Base-by-base conservation (phyloP, 1,284 basidiomycete genomes). In the Fistulinella cinereoalba region DNA sequence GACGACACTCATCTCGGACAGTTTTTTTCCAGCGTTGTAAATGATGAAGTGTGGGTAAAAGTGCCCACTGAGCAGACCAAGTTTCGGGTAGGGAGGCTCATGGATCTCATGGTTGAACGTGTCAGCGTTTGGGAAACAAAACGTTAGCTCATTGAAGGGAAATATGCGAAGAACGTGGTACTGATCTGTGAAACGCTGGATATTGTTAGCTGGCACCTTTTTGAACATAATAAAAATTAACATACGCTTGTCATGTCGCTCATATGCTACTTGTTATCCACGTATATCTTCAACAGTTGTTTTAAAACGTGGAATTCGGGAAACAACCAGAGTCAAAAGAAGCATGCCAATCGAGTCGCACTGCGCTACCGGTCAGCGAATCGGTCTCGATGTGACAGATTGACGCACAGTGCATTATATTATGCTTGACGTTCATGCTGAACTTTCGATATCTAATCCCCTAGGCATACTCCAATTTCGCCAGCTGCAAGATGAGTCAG, bases 381-480 rank as follows among this genome's bases (percentile, higher is more conserved):
- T 1, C 3, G 7, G 4, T 24, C 21, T 15, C 2, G 18, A 31
- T 1, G 7, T 2, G 3, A 6, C 6, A 1, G 11, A 10, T 3
- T 13, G 0, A 28, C 40, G 5, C 13, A 42, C 46, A 12, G 31
- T 21, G 13, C 2, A 47, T 19, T 16, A 49, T 2, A 22, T 49
- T 39, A 34, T n/a, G 13, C 11, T 15, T 29, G 1, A 36, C 15
- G 28, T 47, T 6, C 7, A 46, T 3, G 19, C 36, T 3, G n/a
- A 46, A 16, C 12, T 21, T 1, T 16, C 1, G 2, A 32, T 32
- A 7, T 23, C 21, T 12, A 10, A 32, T 4, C 1, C 11, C 28
- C 36, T 37, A 44, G 8, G 16, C 39, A 19, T 34, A 39, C 18
- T 97, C 24, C 88, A 92, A 1, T 97, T 97, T 97, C 54, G 93